phyloP scores from a whole-genome alignment of 768 basidiomycete genomes.

The Tulasnella sp. region DNA sequence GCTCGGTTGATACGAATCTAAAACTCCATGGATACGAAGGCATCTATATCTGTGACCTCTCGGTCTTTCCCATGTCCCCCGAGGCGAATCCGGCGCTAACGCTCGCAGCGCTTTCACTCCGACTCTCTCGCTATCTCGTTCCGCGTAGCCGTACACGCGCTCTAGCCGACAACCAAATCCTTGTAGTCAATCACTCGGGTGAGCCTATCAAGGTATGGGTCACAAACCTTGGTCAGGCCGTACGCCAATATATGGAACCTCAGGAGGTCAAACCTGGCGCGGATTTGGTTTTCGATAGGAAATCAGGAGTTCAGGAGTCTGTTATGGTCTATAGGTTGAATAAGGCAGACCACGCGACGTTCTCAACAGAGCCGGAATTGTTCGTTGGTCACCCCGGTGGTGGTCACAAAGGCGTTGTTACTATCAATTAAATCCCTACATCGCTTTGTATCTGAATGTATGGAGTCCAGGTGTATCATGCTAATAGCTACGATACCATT shows the following conservation, averaged over 20 bases:
- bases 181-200: conserved; percentile 4
- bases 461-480: no score
- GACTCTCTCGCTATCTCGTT: conserved; percentile 18
- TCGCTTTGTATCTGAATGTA: no score
- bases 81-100: conserved; percentile 24
- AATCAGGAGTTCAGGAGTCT: background rate
- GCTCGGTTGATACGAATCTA: conserved; percentile 18
- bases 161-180: no score
- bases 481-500: no score
- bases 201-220: conserved; percentile 1
- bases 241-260: background rate
- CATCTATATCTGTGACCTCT: conserved; percentile 25
- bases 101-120: conserved; percentile 23
- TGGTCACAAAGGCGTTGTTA: no score
- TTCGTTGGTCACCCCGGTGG: conserved; percentile 4
- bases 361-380: background rate
- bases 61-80: conserved; percentile 24
- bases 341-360: background rate
- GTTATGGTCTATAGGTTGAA: background rate
- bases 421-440: no score
- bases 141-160: no score
- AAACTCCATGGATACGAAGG: conserved; percentile 16
- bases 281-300: background rate
- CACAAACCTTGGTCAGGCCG: background rate
- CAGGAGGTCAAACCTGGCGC: background rate